Evolutionary conservation across 768 basidiomycete species (phyloP).

Genomic region (Tulasnella sp.): DNA sequence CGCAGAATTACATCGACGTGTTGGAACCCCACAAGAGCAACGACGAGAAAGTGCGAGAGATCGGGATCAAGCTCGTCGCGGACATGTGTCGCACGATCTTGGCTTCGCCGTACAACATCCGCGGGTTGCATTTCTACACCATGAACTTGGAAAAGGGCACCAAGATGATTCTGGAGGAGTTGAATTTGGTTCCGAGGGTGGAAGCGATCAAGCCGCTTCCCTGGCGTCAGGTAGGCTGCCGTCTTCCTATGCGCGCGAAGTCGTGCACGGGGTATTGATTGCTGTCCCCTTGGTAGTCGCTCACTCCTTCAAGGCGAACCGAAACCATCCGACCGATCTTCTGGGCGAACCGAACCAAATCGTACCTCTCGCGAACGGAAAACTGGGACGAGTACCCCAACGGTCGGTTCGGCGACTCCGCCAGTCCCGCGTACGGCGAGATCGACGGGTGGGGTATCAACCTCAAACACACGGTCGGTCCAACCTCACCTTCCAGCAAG

Average conservation of each 20-base stretch:
- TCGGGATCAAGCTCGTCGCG: constrained; percentile 90
- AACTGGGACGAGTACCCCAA: constrained; percentile 99
- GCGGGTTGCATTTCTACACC: constrained; percentile 91
- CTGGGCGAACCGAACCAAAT: constrained; percentile 95
- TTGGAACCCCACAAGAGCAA: constrained; percentile 83
- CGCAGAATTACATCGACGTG: constrained; percentile 58
- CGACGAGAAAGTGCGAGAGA: constrained; percentile 83
- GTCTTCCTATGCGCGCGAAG: background rate
- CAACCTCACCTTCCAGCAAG: background rate
- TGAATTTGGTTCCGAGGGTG: constrained; percentile 74
- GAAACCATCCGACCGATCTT: constrained; percentile 97
- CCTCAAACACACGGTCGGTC: constrained; percentile 73
- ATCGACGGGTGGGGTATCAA: constrained; percentile 92
- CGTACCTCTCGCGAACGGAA: constrained; percentile 90
- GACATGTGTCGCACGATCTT: constrained; percentile 89
- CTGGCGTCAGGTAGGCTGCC: constrained; percentile 72
- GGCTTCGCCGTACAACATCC: constrained; percentile 65
- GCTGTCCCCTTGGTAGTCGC: constrained; percentile 43
- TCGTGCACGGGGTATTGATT: background rate
- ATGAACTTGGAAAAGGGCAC: constrained; percentile 96
- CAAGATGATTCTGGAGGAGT: constrained; percentile 86
- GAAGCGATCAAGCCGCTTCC: constrained; percentile 93
- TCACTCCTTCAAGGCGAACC: constrained; percentile 81
- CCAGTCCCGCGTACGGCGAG: constrained; percentile 97
- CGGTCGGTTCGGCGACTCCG: constrained; percentile 94